Percentiles rank a stretch among this genome's conserved stretches.
Evolutionary conservation across 2,329 filamentous ascomycete genomes (phyloP).

Genomic region (Tolypocladium ophioglossoides): DNA sequence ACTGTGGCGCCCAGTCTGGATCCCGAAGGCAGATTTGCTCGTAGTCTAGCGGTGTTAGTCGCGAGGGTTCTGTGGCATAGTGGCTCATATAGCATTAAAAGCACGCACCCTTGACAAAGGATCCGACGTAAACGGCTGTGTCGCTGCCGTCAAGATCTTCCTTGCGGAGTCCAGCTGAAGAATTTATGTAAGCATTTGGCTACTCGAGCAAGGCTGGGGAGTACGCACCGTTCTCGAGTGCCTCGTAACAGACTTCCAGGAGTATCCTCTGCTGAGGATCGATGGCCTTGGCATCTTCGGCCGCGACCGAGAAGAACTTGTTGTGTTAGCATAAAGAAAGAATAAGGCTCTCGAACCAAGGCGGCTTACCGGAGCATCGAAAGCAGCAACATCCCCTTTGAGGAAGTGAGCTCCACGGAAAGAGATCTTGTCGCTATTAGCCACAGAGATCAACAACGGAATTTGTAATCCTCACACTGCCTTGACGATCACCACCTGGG

Average conservation of each 20-base stretch:
- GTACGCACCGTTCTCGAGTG: slow-evolving; percentile 34
- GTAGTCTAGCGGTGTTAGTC: slow-evolving; percentile 26
- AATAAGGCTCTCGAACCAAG: too few species aligned
- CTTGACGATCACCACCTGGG: slow-evolving; percentile 36
- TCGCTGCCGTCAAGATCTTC: slow-evolving; percentile 32
- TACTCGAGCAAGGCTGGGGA: neutral
- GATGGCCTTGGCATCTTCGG: slow-evolving; percentile 39
- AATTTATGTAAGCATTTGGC: neutral
- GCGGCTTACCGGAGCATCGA: slow-evolving; percentile 35
- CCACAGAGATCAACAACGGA: too few species aligned
- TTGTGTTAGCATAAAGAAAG: neutral
- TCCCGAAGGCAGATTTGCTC: slow-evolving; percentile 39
- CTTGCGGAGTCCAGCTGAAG: slow-evolving; percentile 31
- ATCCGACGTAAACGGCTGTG: slow-evolving; percentile 38
- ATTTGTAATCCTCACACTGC: slow-evolving; percentile 26
- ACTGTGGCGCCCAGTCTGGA: slow-evolving; percentile 36
- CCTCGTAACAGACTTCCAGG: slow-evolving; percentile 39
- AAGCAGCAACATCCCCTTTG: slow-evolving; percentile 32
- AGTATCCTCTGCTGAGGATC: slow-evolving; percentile 43
- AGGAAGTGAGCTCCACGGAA: slow-evolving; percentile 41
- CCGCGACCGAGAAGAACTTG: slow-evolving; percentile 42
- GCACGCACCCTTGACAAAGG: slow-evolving; percentile 35
- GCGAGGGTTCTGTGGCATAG: neutral
- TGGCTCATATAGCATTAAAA: neutral
- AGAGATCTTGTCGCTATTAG: slow-evolving; percentile 23